Conservation (phyloP, 441 rosid genomes). For the Capsella rubella region DNA sequence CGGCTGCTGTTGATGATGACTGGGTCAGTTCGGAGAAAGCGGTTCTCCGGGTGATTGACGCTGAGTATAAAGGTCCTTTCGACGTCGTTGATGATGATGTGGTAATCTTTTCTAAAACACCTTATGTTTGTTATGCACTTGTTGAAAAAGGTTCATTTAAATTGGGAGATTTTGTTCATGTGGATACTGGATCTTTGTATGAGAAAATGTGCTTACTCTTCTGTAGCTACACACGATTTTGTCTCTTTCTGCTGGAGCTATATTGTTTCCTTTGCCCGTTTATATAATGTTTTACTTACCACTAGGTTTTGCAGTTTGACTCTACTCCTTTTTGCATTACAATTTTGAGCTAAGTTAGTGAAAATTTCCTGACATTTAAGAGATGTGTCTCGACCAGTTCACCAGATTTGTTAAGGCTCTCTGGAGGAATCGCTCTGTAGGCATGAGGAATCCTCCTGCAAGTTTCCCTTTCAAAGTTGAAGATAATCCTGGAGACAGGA, state of each 20-base stretch:
- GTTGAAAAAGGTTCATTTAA: background rate
- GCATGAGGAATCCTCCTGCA: background rate
- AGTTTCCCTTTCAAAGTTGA: constrained; percentile 75
- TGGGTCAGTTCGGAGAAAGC: constrained; percentile 51
- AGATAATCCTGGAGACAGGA: constrained; percentile 68
- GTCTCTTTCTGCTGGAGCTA: background rate
- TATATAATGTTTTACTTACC: background rate
- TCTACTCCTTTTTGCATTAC: background rate
- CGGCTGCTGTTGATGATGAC: constrained; percentile 39
- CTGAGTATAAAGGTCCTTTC: constrained; percentile 36
- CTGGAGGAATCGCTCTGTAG: background rate
- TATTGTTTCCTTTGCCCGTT: background rate
- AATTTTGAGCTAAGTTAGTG: background rate
- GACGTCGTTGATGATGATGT: too few relatives aligned
- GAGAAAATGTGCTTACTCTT: background rate
- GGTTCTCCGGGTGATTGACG: constrained; percentile 57
- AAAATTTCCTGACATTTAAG: background rate
- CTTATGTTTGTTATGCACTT: background rate
- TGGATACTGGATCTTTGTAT: background rate
- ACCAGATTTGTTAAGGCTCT: background rate
- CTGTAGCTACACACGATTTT: background rate
- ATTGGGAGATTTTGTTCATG: background rate
- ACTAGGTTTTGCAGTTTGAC: background rate
- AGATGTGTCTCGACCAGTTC: background rate
- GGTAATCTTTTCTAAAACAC: background rate